Base-by-base conservation (phyloP, 2,329 filamentous ascomycete genomes). In the Paracoccidioides lutzii region DNA sequence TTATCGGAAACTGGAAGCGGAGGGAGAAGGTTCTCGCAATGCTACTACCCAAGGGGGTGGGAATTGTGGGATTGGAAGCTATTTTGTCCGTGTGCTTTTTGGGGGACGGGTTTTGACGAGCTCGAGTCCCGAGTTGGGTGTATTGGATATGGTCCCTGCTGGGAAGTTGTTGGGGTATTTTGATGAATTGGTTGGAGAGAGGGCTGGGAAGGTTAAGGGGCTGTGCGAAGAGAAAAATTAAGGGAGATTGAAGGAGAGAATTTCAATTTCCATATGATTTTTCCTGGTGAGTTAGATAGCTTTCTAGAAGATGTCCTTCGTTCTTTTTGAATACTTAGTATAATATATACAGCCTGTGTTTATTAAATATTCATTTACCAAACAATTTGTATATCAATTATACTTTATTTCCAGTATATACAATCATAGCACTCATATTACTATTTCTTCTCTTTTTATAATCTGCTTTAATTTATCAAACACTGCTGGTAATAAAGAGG, bases 71-170 rank as follows among this genome's bases (percentile, higher is more conserved):
- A 60, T 6, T 52, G 57, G 28, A 52, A 61, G 0, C 7, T 76
- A 75, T 59, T 87, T 78, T 60, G 67, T 89, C 1, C 76, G 88
- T 5, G 81, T 91, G 0, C 71, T 93, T 1, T 91, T 85, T 74
- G 78, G 83, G 42, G 88, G 87, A 0, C 73, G 79, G 66, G 76
- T 85, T 0, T 66, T 93, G 57, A 74, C 68, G 55, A 89, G 85
- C 45, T 86, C 83, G 8, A 83, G 81, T 63, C 86, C 87, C 1
- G 77, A 68, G 30, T 71, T 93, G n/a, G 85, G 84, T 0, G 55
- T 69, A 35, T 78, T 90, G 66, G 81, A 89, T 62, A 85, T 91
- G 85, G 61, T 90, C 35, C 82, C 84, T 8, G 67, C 83, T 1
- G 77, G 83, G 60, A 79, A 72, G 0, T 69, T 91, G 46, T 64